Evolutionary conservation across 306 rosid genomes (phyloP), one percentile per base, ranked within the genome.

Genomic region (Cucumis hystrix): DNA sequence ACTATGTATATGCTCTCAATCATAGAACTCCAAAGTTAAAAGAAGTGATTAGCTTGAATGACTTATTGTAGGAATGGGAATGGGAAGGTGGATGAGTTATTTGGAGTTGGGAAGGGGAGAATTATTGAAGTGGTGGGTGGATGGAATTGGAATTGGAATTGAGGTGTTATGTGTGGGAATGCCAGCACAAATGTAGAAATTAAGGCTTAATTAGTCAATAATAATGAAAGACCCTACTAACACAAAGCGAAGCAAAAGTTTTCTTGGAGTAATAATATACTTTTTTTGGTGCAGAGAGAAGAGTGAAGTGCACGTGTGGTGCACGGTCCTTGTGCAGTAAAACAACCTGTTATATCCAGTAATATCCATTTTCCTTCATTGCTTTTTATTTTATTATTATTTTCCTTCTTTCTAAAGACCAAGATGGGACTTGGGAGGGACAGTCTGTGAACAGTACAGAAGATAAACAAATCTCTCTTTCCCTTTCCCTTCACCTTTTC

Each of bases 261-360:
- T 68, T 68, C 16, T 78, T 52, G 33, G 49, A 67, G 18, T 76
- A 58, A 76, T 57, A 57, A 76, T 58, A 40, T 55, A n/a, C 55
- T 75, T 33, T 75, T 23, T 75, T 59, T 56, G 69, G 16, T 58
- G 79, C 65, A 74, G 33, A 47, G 62, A 20, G 70, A 54, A 74
- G 78, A 56, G 65, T 55, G 78, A 72, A 61, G 45, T 76, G 80
- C 84, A 77, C 80, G 84, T 81, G 84, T 60, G 84, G 80, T 45
- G 70, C 80, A 45, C 80, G 67, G 71, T 76, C 61, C 73, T 33
- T 40, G 14, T 45, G 30, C 45, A 65, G n/a, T 51, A 41, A 30
- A 56, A 73, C 60, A 64, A 70, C 61, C 58, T 59, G 76, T 67
- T 39, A 78, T 15, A 70, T 37, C 66, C 77, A 30, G 81, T 79